Base-by-base conservation (phyloP, 306 rosid species). In the Pachyrhizus erosus region DNA sequence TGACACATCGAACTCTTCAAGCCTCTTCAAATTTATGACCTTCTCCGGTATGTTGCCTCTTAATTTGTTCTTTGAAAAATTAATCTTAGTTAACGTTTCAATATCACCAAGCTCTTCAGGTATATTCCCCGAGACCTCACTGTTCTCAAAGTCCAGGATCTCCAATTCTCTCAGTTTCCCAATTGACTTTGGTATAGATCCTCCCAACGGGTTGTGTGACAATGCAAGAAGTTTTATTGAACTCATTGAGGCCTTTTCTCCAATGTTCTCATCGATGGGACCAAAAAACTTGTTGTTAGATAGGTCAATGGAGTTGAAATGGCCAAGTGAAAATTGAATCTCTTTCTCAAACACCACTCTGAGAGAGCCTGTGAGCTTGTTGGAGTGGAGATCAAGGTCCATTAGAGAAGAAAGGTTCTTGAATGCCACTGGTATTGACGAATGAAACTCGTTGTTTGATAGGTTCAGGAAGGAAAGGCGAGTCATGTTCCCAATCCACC, bases 401-500 rank as follows among this genome's bases (percentile, higher is more conserved):
- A 78, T 78, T 24, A 78, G 39, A 46, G 24, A 2, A 39, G 74
- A 67, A 64, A 78, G 82, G 7, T 65, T 84, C 73, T 17, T 88
- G 88, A 88, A 84, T 64, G 82, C 84, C 5, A 4, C 17, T 2
- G 91, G 93, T 55, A 89, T 83, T 43, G 88, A 77, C 0, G 93
- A 89, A 61, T 64, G 89, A 21, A 91, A 88, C 34, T 62, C 85
- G 21, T 91, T 89, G 54, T 81, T 86, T 39, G 93, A 91, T 5
- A 91, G 31, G 86, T 89, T 91, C 10, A 91, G 86, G 70, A 86
- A 88, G 18, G 92, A 80, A 43, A 91, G 87, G 69, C 18, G 85
- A 7, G 89, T 86, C 95, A 89, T 84, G 83, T 89, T 91, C 40
- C 95, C 95, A 42, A 91, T 88, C 93, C 93, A 86, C 65, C 46